These are phyloP conservation scores for Incumbomyces lentus DNA, from an alignment of 2,329 filamentous ascomycete species.

Conservation along the genomic window DNA sequence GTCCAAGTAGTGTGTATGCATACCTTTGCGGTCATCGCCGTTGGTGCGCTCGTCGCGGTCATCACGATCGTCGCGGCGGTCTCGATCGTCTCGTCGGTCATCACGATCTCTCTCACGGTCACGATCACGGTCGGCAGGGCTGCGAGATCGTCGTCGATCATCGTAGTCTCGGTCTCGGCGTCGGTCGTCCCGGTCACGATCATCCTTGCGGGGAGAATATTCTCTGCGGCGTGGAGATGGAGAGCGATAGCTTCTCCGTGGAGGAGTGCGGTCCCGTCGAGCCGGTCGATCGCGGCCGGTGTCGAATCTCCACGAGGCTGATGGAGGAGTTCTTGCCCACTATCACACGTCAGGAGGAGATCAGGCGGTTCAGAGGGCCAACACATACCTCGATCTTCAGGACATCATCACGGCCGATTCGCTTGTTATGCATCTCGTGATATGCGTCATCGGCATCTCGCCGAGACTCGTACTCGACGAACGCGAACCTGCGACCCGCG, in stretches of 20 bases:
- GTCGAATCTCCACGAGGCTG: slow-evolving; percentile 96
- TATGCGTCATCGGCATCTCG: slow-evolving; percentile 98
- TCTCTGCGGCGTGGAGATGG: slow-evolving; percentile 53
- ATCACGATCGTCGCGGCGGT: slow-evolving; percentile 41
- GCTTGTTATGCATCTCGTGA: slow-evolving; percentile 99
- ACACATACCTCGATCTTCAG: slow-evolving; percentile 86
- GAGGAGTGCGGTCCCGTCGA: slow-evolving; percentile 60
- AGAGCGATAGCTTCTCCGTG: slow-evolving; percentile 60
- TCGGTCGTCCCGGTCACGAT: slow-evolving; percentile 68
- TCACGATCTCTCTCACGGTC: slow-evolving; percentile 40
- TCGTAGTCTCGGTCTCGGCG: slow-evolving; percentile 67
- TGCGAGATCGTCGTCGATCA: slow-evolving; percentile 44
- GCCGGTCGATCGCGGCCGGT: slow-evolving; percentile 52
- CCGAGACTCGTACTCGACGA: slow-evolving; percentile 97
- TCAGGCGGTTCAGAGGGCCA: background rate
- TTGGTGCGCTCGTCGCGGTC: slow-evolving; percentile 69
- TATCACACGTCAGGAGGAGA: slow-evolving; percentile 29
- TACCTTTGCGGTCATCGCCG: slow-evolving; percentile 85
- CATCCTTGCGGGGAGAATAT: slow-evolving; percentile 81
- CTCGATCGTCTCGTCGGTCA: slow-evolving; percentile 53
- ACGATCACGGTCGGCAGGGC: slow-evolving; percentile 44
- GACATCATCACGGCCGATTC: slow-evolving; percentile 86
- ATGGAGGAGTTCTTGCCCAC: slow-evolving; percentile 98
- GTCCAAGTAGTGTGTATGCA: slow-evolving; percentile 21
- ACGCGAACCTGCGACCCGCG: slow-evolving; percentile 65